A percentile compares a stretch with the other conserved stretches of the same genome.
These are phyloP conservation scores for Mimosa bimucronata DNA, from an alignment of 306 rosid genomes.

Conservation along the genomic window DNA sequence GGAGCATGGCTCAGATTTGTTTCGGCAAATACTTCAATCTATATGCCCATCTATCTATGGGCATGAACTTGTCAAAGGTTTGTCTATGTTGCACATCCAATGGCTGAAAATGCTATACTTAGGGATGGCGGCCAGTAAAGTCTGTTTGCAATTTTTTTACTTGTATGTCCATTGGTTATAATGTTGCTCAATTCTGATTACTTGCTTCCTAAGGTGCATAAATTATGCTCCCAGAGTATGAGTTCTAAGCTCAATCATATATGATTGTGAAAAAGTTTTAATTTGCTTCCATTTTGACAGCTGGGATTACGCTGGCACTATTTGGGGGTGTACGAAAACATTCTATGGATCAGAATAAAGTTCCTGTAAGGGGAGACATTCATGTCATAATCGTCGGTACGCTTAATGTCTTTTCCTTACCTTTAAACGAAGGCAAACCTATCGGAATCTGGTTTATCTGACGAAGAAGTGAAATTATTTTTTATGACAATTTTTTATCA, in stretches of 20 bases:
- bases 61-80: conserved; percentile 98
- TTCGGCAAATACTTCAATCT: conserved; percentile 88
- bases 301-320: conserved; percentile 84
- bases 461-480: conserved; percentile 27
- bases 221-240: conserved; percentile 14
- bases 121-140: neutral
- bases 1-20: conserved; percentile 83
- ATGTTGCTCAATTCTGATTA: neutral
- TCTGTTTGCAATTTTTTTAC: neutral
- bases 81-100: conserved; percentile 11
- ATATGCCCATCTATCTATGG: conserved; percentile 96
- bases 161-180: neutral
- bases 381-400: conserved; percentile 94
- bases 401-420: conserved; percentile 43
- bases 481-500: conserved; percentile 14
- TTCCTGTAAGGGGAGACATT: conserved; percentile 96
- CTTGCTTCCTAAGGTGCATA: conserved; percentile 8
- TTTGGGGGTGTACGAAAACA: conserved; percentile 91
- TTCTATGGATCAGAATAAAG: conserved; percentile 88
- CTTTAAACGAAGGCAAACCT: conserved; percentile 33
- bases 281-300: conserved; percentile 51
- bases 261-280: conserved; percentile 25
- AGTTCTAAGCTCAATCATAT: conserved; percentile 21
- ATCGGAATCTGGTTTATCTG: conserved; percentile 22
- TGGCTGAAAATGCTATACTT: conserved; percentile 12